Conservation (phyloP, 768 basidiomycete genomes). For the Coprinellus micaceus region DNA sequence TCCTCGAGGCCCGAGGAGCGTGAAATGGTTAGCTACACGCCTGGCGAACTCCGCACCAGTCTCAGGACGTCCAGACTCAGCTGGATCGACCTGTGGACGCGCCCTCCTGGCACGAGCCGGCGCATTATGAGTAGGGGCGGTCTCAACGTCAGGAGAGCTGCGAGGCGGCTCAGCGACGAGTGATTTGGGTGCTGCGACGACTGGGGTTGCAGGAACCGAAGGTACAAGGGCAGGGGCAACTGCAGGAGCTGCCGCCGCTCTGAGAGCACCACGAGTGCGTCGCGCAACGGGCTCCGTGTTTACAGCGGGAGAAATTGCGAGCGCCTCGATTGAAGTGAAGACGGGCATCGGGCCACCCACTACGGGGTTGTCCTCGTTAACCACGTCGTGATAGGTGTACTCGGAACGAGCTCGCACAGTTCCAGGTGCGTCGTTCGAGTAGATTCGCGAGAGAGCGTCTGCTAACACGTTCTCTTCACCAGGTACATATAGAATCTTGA, state of each 20-base stretch:
- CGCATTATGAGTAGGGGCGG: too few relatives aligned
- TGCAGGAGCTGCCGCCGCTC: too few relatives aligned
- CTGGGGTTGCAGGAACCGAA: neutral
- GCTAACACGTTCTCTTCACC: conserved; percentile 36
- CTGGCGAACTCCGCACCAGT: conserved; percentile 27
- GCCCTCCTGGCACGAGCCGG: neutral
- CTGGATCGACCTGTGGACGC: conserved; percentile 15
- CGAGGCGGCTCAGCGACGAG: too few relatives aligned
- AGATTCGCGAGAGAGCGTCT: conserved; percentile 36
- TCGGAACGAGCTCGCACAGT: conserved; percentile 18
- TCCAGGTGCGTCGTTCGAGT: conserved; percentile 18
- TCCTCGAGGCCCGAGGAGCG: conserved; percentile 4
- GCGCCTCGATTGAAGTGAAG: conserved; percentile 6
- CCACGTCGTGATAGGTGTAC: conserved; percentile 18
- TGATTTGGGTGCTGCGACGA: too few relatives aligned
- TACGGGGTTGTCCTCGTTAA: conserved; percentile 11
- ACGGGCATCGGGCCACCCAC: conserved; percentile 5
- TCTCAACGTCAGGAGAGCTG: too few relatives aligned
- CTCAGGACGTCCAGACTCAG: neutral
- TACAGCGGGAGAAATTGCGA: neutral
- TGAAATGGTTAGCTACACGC: neutral
- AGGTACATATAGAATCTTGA: conserved; percentile 24
- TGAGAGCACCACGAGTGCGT: neutral
- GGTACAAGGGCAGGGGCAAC: too few relatives aligned
- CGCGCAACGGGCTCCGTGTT: neutral